Evolutionary conservation across 805 yeast species (phyloP).

Genomic region (Cyberlindnera misumaiensis): DNA sequence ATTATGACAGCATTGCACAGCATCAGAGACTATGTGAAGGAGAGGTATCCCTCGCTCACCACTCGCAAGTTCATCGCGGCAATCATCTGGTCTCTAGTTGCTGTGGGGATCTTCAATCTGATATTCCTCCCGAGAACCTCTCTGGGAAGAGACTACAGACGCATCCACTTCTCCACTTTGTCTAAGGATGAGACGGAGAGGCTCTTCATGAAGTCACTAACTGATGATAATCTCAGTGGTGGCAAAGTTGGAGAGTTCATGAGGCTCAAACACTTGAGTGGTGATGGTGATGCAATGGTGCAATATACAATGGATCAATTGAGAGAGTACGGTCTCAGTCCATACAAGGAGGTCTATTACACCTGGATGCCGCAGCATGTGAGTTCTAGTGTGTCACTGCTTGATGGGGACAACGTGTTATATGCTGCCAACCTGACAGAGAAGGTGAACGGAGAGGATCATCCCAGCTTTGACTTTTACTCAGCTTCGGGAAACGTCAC

Average conservation of each 20-base stretch:
- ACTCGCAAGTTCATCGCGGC: constrained; percentile 18
- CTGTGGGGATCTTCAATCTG: constrained; percentile 40
- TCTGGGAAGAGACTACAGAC: constrained; percentile 67
- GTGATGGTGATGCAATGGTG: constrained; percentile 29
- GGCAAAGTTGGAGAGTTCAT: constrained; percentile 28
- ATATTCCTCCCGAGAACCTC: constrained; percentile 83
- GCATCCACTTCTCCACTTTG: constrained; percentile 60
- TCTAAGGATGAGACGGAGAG: constrained; percentile 69
- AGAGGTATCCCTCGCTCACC: constrained; percentile 16
- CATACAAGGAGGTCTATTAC: constrained; percentile 48
- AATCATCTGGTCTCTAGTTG: constrained; percentile 19
- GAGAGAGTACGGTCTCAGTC: constrained; percentile 43
- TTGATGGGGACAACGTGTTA: constrained; percentile 28
- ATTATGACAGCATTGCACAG: constrained; percentile 11
- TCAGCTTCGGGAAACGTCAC: constrained; percentile 58
- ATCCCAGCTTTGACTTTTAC: constrained; percentile 53
- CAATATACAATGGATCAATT: constrained; percentile 47
- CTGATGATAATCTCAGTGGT: constrained; percentile 15
- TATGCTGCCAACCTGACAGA: constrained; percentile 44
- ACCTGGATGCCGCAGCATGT: constrained; percentile 48
- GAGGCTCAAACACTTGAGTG: constrained; percentile 20
- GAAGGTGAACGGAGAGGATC: constrained; percentile 37
- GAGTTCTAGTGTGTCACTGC: constrained; percentile 34
- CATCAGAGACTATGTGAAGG: constrained; percentile 16
- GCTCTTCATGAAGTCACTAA: constrained; percentile 38